phyloP scores from a whole-genome alignment of 1,284 basidiomycete genomes.

The Sporisorium sorghi region DNA sequence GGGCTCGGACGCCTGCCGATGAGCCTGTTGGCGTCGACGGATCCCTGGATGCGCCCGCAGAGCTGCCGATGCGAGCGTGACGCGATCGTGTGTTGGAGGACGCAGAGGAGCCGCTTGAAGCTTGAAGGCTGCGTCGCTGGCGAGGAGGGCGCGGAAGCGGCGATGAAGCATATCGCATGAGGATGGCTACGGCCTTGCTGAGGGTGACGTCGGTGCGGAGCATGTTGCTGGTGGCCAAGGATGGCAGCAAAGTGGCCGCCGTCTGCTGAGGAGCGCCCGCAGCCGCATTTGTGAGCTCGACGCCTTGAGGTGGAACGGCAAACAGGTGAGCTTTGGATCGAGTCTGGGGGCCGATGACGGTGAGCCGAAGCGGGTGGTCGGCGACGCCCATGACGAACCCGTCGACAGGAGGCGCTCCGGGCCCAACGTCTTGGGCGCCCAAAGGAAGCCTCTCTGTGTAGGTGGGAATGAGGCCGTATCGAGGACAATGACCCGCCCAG shows the following conservation, averaged over 20 bases:
- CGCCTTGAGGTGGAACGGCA: conserved; percentile 39
- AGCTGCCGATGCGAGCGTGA: conserved; percentile 8
- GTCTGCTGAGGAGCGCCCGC: conserved; percentile 10
- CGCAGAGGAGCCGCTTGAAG: conserved; percentile 13
- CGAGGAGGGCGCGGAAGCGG: conserved; percentile 32
- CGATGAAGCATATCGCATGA: conserved; percentile 44
- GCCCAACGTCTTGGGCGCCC: conserved; percentile 34
- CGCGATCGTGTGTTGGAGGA: conserved; percentile 16
- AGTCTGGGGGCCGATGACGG: conserved; percentile 56
- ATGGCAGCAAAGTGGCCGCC: conserved; percentile 39
- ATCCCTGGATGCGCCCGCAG: not conserved
- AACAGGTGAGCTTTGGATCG: conserved; percentile 50
- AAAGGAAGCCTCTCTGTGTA: conserved; percentile 40
- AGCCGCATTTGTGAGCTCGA: conserved; percentile 16
- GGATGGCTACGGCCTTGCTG: conserved; percentile 55
- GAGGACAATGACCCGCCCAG: conserved; percentile 57
- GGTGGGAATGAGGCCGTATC: conserved; percentile 48
- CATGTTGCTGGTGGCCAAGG: conserved; percentile 40
- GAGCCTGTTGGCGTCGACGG: not conserved
- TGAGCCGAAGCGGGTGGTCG: conserved; percentile 52
- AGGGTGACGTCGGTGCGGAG: conserved; percentile 62
- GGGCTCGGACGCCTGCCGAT: conserved; percentile 2
- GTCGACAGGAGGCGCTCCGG: conserved; percentile 55
- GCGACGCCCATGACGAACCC: conserved; percentile 61
- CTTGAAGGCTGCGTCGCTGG: conserved; percentile 15